phyloP scores from a whole-genome alignment of 495 filamentous ascomycete genomes.

The Podospora tetraspora region DNA sequence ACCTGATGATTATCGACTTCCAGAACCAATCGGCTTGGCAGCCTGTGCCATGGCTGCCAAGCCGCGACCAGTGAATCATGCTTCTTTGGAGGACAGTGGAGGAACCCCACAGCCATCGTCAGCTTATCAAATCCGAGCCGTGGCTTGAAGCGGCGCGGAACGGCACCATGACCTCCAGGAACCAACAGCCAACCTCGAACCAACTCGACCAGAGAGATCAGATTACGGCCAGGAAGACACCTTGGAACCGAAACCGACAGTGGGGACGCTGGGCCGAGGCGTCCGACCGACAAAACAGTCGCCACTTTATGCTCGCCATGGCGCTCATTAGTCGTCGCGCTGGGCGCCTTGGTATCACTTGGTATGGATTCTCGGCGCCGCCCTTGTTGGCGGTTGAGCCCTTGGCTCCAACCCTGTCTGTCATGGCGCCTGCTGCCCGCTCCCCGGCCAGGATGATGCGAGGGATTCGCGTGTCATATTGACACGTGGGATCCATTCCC shows the following conservation, averaged over 20 bases:
- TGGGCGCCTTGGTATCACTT: neutral
- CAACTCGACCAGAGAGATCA: neutral
- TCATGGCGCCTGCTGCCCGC: no score
- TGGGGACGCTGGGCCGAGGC: no score
- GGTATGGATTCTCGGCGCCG: neutral
- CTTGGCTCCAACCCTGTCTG: neutral
- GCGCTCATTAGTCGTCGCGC: neutral
- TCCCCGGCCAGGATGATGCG: neutral
- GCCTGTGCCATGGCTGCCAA: neutral
- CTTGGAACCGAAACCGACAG: neutral
- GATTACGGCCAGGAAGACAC: neutral
- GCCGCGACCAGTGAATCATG: neutral
- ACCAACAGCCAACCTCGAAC: neutral
- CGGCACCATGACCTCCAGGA: neutral
- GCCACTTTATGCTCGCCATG: neutral
- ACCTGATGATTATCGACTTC: neutral
- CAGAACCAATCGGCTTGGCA: neutral
- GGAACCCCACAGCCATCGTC: neutral
- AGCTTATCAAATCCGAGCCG: constrained; percentile 9
- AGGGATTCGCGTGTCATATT: neutral
- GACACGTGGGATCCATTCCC: neutral
- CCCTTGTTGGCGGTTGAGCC: neutral
- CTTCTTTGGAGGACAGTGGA: neutral
- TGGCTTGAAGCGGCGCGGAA: constrained; percentile 2
- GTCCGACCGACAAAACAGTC: neutral